Conservation (phyloP, 2,329 filamentous ascomycete genomes). For the Monosporascus sp. region DNA sequence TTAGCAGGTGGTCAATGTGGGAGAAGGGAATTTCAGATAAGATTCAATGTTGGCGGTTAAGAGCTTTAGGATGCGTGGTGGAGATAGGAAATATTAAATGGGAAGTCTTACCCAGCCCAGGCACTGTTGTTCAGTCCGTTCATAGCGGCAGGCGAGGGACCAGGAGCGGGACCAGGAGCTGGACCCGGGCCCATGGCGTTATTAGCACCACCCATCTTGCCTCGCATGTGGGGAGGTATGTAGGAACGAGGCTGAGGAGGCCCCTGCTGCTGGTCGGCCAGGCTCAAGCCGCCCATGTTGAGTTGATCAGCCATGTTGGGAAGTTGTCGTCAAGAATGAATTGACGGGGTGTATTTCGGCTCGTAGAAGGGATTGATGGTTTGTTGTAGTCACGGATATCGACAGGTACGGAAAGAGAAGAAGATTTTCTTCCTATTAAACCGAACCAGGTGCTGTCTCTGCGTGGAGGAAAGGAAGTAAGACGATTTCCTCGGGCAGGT, state of each 20-base stretch:
- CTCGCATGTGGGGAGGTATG: slow-evolving; percentile 80
- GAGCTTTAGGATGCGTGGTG: background rate
- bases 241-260: slow-evolving; percentile 58
- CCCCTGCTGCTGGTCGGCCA: slow-evolving; percentile 45
- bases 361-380: slow-evolving; percentile 5
- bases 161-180: slow-evolving; percentile 28
- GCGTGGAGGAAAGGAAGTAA: background rate
- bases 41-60: background rate
- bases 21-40: background rate
- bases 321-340: slow-evolving; percentile 8
- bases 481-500: background rate
- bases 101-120: slow-evolving; percentile 53
- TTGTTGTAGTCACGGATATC: slow-evolving; percentile 2
- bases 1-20: slow-evolving; percentile 5
- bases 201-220: slow-evolving; percentile 38
- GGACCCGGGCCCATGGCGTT: slow-evolving; percentile 21
- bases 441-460: background rate
- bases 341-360: slow-evolving; percentile 6
- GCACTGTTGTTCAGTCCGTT: slow-evolving; percentile 56
- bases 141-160: slow-evolving; percentile 32
- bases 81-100: background rate
- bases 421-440: slow-evolving; percentile 4
- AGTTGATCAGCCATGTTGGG: slow-evolving; percentile 75
- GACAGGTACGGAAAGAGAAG: slow-evolving; percentile 7
- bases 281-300: slow-evolving; percentile 71